Conservation (phyloP, 768 basidiomycete species). For the Leccinum sublutescens region DNA sequence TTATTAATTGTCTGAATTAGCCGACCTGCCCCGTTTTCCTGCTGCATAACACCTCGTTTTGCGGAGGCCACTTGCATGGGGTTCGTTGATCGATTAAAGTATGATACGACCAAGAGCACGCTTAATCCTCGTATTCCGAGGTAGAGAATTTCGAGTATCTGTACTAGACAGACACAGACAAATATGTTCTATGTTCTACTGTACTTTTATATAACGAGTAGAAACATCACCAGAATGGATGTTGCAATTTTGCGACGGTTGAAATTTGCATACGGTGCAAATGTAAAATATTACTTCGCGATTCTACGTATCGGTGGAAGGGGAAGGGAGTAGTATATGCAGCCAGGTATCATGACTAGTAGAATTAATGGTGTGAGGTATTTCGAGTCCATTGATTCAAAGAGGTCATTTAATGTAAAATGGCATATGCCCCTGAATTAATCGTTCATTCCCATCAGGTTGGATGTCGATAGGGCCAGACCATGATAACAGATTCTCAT, state of each 20-base stretch:
- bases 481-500: no score
- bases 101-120: background rate
- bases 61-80: constrained; percentile 1
- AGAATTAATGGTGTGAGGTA: no score
- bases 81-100: background rate
- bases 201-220: background rate
- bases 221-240: background rate
- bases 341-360: no score
- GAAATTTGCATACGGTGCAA: background rate
- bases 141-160: background rate
- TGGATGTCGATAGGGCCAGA: no score
- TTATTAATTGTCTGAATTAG: constrained; percentile 6
- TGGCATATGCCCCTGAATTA: no score
- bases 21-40: constrained; percentile 16
- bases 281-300: background rate
- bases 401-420: no score
- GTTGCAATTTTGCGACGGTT: no score
- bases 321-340: no score
- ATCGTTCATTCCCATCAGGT: no score
- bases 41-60: constrained; percentile 21
- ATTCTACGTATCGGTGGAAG: no score
- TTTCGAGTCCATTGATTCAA: no score
- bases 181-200: background rate
- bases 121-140: background rate
- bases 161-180: background rate